A percentile compares a stretch with the other conserved stretches of the same genome.
Conservation (phyloP, 176 grass and related monocot species). For the Avena sativa region DNA sequence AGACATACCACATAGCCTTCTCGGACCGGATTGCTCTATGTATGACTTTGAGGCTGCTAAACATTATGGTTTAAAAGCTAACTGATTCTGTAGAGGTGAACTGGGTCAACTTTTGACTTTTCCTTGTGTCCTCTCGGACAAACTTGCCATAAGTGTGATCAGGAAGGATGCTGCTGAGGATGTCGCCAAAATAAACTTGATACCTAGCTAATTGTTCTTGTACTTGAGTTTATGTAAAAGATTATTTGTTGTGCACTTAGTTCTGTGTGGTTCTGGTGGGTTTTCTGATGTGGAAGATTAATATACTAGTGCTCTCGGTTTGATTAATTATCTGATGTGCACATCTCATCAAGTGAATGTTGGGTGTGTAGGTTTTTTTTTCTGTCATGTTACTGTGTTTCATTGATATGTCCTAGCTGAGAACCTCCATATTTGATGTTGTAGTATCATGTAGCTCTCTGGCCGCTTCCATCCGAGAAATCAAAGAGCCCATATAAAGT, state of each 20-base stretch:
- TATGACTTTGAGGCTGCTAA: not conserved
- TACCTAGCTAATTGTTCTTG: not conserved
- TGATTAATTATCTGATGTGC: not conserved
- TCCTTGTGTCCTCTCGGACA: not conserved
- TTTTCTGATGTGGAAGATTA: too few species aligned
- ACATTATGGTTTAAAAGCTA: not conserved
- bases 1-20: not conserved
- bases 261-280: too few species aligned
- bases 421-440: too few species aligned
- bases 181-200: not conserved
- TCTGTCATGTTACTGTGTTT: not conserved
- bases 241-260: not conserved
- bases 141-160: not conserved
- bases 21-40: not conserved
- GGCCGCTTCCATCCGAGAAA: too few species aligned
- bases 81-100: not conserved
- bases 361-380: not conserved
- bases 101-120: not conserved
- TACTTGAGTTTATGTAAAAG: not conserved
- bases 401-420: not conserved
- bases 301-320: too few species aligned
- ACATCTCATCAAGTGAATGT: not conserved
- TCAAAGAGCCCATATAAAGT: too few species aligned
- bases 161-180: not conserved
- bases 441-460: too few species aligned